A percentile compares a stretch with the other conserved stretches of the same genome.
These are phyloP conservation scores for Neodidymelliopsis sp. DNA, from an alignment of 2,329 filamentous ascomycete species.

Conservation along the genomic window DNA sequence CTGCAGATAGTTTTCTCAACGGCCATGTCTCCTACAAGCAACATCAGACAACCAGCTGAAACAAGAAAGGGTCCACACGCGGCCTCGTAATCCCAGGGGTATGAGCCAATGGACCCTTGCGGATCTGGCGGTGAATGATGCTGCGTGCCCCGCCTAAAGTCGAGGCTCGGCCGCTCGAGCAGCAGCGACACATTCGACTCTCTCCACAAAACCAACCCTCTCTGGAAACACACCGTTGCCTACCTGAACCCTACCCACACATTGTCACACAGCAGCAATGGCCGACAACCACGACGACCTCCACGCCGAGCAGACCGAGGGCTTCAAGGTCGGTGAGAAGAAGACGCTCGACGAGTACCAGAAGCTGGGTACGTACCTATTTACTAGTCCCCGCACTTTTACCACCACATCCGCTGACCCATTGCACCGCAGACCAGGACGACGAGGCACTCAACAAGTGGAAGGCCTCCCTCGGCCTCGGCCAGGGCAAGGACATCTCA, in stretches of 20 bases:
- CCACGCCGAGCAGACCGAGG: constrained; percentile 85
- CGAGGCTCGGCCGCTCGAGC: constrained; percentile 26
- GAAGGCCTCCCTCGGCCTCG: constrained; percentile 94
- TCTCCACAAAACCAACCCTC: constrained; percentile 16
- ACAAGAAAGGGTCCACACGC: constrained; percentile 6
- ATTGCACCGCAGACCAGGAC: constrained; percentile 62
- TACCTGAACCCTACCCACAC: constrained; percentile 2
- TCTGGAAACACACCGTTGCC: constrained; percentile 19
- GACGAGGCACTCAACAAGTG: constrained; percentile 97
- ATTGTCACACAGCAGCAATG: constrained; percentile 31
- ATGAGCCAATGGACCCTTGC: constrained; percentile 11
- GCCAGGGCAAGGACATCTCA: constrained; percentile 62
- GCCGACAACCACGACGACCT: constrained; percentile 74
- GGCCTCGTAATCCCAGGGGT: constrained; percentile 10
- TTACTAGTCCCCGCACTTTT: neutral
- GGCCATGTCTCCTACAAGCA: neutral
- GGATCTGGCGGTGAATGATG: constrained; percentile 32
- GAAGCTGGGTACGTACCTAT: constrained; percentile 78
- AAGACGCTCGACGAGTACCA: constrained; percentile 96
- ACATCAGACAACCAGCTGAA: constrained; percentile 2
- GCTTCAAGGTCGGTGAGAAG: constrained; percentile 99
- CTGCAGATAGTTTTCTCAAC: neutral
- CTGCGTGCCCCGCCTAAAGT: constrained; percentile 29
- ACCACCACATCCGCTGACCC: constrained; percentile 3
- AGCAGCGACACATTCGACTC: constrained; percentile 15